These are phyloP conservation scores for Syncephalastrum monosporum DNA, from an alignment of 371 early-diverging fungal species.

Conservation along the genomic window DNA sequence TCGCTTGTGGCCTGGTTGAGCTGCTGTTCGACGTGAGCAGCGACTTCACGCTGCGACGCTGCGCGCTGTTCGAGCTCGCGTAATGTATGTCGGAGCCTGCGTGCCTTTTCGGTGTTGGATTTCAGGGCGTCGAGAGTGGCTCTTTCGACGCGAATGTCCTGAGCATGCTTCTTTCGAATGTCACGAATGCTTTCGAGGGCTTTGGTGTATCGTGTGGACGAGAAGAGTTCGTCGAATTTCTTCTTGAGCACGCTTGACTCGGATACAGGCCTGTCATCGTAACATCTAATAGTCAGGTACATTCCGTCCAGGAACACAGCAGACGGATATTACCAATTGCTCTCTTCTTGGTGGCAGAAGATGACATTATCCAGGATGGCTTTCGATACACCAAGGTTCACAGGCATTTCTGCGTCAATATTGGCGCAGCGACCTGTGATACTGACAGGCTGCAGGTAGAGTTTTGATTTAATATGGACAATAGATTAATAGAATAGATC, in stretches of 20 bases:
- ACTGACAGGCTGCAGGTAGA: conserved; percentile 51
- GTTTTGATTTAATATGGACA: not conserved
- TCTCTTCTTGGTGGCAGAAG: conserved; percentile 99
- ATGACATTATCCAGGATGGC: conserved; percentile 98
- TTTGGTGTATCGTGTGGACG: conserved; percentile 90
- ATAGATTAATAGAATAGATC: not conserved
- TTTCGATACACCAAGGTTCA: conserved; percentile 86
- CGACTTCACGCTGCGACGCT: conserved; percentile 32
- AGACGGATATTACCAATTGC: conserved; percentile 73
- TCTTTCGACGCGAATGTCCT: conserved; percentile 68
- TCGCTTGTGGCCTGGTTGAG: conserved; percentile 33
- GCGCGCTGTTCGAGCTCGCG: conserved; percentile 31
- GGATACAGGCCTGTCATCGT: conserved; percentile 75
- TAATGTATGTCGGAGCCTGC: conserved; percentile 47
- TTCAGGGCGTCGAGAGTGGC: conserved; percentile 67
- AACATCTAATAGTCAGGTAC: no score
- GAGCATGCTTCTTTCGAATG: conserved; percentile 70
- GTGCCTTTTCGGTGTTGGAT: conserved; percentile 73
- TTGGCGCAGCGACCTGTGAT: conserved; percentile 86
- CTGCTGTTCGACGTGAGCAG: conserved; percentile 45
- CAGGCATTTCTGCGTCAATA: conserved; percentile 84
- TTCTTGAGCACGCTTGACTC: conserved; percentile 95
- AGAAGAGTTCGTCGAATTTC: conserved; percentile 99
- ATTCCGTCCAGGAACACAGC: no score
- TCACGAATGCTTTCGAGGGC: conserved; percentile 85